These are phyloP conservation scores for Gaultheria prostrata DNA, from an alignment of 148 eudicot genomes.

Conservation along the genomic window DNA sequence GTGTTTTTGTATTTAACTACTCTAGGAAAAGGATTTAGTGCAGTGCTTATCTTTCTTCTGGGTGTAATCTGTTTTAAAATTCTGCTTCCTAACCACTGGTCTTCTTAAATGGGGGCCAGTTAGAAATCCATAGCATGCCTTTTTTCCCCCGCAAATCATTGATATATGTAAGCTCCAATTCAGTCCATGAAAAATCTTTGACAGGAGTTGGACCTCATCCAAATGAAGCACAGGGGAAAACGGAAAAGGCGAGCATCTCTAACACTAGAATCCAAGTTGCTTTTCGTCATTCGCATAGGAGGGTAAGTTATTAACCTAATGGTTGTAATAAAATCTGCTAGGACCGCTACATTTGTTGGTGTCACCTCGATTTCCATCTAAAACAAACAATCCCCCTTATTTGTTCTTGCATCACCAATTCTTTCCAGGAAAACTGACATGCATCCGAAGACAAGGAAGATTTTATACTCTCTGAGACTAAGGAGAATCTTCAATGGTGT, in stretches of 20 bases:
- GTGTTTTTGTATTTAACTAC: not conserved
- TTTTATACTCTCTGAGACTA: conserved; percentile 61
- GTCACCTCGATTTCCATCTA: not conserved
- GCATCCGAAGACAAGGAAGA: conserved; percentile 62
- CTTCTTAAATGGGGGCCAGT: not conserved
- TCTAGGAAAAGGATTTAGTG: not conserved
- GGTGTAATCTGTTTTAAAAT: not conserved
- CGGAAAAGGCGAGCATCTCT: conserved; percentile 32
- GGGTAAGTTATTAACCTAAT: conserved; percentile 48
- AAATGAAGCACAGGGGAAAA: conserved; percentile 79
- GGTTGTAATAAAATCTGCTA: not conserved
- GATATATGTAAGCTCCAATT: not conserved
- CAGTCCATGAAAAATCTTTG: conserved; percentile 6
- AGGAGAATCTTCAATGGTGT: conserved; percentile 66
- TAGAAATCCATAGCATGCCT: not conserved
- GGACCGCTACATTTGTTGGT: too few relatives aligned
- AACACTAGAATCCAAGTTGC: conserved; percentile 49
- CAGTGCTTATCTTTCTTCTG: not conserved
- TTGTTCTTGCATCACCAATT: not conserved
- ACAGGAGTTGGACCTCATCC: conserved; percentile 74
- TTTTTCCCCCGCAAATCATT: not conserved
- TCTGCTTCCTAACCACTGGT: not conserved
- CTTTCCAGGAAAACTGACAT: conserved; percentile 66
- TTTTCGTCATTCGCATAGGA: conserved; percentile 75
- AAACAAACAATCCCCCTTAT: not conserved